Conservation (phyloP, 805 yeast species). For the Starmerella vitae region DNA sequence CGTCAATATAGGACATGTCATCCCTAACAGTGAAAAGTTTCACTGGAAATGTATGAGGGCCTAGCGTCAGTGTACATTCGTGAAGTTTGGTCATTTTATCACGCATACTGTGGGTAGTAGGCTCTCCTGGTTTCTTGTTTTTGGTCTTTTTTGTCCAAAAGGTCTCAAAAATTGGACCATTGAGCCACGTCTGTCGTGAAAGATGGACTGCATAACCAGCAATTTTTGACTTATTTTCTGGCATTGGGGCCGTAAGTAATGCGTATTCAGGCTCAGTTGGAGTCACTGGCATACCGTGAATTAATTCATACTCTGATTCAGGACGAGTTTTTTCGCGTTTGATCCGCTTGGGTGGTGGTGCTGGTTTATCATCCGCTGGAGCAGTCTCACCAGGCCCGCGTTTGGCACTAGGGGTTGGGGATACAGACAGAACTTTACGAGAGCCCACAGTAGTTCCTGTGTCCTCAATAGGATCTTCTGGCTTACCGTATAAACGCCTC, state of each 20-base stretch:
- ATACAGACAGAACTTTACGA: background rate
- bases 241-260: conserved; percentile 48
- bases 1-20: conserved; percentile 31
- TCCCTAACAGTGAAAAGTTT: conserved; percentile 76
- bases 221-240: conserved; percentile 53
- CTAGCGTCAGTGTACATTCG: conserved; percentile 57
- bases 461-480: conserved; percentile 13
- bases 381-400: background rate
- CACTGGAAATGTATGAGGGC: conserved; percentile 72
- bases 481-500: conserved; percentile 17
- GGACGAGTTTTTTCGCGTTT: conserved; percentile 22
- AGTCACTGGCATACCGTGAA: conserved; percentile 42
- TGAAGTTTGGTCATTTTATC: conserved; percentile 83
- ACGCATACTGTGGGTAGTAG: conserved; percentile 45
- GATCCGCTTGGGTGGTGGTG: conserved; percentile 20
- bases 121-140: conserved; percentile 36
- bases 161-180: conserved; percentile 55
- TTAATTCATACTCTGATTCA: conserved; percentile 20
- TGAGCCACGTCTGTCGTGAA: conserved; percentile 57
- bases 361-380: conserved; percentile 8
- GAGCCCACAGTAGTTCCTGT: background rate
- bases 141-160: conserved; percentile 68
- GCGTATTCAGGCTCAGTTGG: conserved; percentile 49
- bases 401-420: background rate
- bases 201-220: conserved; percentile 40